Evolutionary conservation across 257 asterid species (phyloP).

Genomic region (Ballota nigra): DNA sequence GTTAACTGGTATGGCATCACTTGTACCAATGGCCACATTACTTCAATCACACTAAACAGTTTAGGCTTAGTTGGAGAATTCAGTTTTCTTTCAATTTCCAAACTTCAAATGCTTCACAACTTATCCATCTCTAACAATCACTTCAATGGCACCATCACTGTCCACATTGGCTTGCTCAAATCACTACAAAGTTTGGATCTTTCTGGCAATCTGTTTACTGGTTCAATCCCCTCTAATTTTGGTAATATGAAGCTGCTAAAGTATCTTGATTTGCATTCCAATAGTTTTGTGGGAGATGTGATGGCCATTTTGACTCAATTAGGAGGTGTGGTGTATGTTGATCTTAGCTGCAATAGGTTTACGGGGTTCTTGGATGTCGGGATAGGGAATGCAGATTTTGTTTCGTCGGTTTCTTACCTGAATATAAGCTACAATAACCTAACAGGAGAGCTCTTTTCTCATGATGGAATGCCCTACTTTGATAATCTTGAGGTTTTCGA

Average conservation of each 20-base stretch:
- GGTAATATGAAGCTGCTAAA: constrained; percentile 43
- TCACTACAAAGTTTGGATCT: constrained; percentile 55
- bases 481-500: constrained; percentile 79
- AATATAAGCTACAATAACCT: constrained; percentile 62
- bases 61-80: constrained; percentile 62
- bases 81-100: constrained; percentile 48
- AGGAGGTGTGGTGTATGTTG: constrained; percentile 50
- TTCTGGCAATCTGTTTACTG: constrained; percentile 54
- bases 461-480: constrained; percentile 79
- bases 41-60: constrained; percentile 51
- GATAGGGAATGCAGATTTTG: constrained; percentile 48
- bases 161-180: constrained; percentile 46
- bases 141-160: constrained; percentile 50
- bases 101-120: constrained; percentile 58
- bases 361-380: constrained; percentile 71
- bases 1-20: constrained; percentile 62
- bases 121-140: constrained; percentile 58
- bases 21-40: constrained; percentile 58
- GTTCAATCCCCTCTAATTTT: constrained; percentile 57
- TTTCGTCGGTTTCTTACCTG: constrained; percentile 54
- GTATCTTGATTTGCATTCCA: constrained; percentile 64
- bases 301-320: constrained; percentile 56
- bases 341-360: constrained; percentile 64
- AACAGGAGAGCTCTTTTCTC: constrained; percentile 74
- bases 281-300: constrained; percentile 57